Percentiles rank a stretch among this genome's conserved stretches.
phyloP scores from a whole-genome alignment of 164 flowering plant species.

The Chloranthus sessilifolius region DNA sequence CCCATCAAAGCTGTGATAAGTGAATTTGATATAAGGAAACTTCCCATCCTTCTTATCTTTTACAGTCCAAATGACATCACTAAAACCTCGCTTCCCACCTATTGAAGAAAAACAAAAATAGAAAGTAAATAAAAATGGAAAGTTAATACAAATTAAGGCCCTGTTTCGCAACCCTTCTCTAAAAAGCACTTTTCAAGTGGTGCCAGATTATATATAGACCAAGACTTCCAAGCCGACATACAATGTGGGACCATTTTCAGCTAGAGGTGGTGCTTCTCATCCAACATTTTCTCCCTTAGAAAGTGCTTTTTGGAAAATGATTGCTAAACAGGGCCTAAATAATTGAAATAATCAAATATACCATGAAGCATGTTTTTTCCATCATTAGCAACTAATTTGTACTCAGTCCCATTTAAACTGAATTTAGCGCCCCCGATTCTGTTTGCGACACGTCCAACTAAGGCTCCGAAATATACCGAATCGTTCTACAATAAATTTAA shows the following conservation, averaged over 20 bases:
- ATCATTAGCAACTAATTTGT: constrained; percentile 51
- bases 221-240: background rate
- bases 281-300: too few species aligned
- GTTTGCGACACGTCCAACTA: constrained; percentile 77
- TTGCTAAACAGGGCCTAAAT: too few species aligned
- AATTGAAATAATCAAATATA: constrained; percentile 14
- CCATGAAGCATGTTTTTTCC: constrained; percentile 64
- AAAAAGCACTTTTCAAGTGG: too few species aligned
- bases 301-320: too few species aligned
- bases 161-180: too few species aligned
- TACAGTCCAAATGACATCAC: constrained; percentile 12
- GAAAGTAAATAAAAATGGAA: background rate
- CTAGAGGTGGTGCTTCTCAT: too few species aligned
- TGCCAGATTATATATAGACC: too few species aligned
- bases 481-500: constrained; percentile 45
- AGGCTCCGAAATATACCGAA: constrained; percentile 51
- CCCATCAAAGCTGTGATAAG: constrained; percentile 21
- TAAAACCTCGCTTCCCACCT: constrained; percentile 22
- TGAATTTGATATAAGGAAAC: constrained; percentile 9
- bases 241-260: too few species aligned
- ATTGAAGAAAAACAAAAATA: background rate
- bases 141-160: too few species aligned
- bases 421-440: constrained; percentile 66
- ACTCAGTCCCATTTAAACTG: constrained; percentile 40
- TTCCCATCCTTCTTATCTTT: constrained; percentile 1